Evolutionary conservation across 306 rosid species (phyloP), one percentile per base, ranked within the genome.

Genomic region (Castanea mollissima): DNA sequence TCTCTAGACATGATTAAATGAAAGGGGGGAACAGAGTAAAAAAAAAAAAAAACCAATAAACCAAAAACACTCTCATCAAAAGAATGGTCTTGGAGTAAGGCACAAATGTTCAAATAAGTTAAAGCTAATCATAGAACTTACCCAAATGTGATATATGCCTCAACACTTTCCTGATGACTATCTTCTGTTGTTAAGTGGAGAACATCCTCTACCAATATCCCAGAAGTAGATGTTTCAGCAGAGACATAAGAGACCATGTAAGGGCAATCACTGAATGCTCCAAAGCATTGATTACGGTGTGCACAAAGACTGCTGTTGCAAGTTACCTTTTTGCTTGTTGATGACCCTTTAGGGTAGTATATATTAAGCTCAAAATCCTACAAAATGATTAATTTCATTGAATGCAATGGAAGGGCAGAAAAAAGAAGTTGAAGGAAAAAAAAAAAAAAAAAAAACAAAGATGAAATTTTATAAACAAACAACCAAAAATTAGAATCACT

Each of bases 241-340:
- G 97, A 92, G 70, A 91, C 93, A 75, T 91, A 94, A 76, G 98
- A 94, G 69, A 94, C 97, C 87, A 77, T 87, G 87, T 92, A 94
- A 78, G 97, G 97, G 85, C 97, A 94, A 78, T 78, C 87, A 81
- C 90, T 85, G 71, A 83, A 85, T 62, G 87, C 76, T 78, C 88
- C 89, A 62, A 73, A 76, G 88, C 98, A 94, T 71, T 84, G 87
- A 69, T 83, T 82, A 31, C 85, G 94, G 71, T 83, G 92, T 5
- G 80, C 74, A 76, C 97, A 92, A 84, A 92, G 79, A 65, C 87
- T 88, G 80, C 83, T 81, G 77, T 84, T 91, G 86, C 99, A 94
- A 80, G 86, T 78, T 20, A 94, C 97, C 76, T 76, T 91, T 87
- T 86, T 92, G 86, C 97, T 91, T 4, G 97, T 90, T 8, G 93